phyloP scores from a whole-genome alignment of 2,329 filamentous ascomycete genomes.

The Alternaria brassicae region DNA sequence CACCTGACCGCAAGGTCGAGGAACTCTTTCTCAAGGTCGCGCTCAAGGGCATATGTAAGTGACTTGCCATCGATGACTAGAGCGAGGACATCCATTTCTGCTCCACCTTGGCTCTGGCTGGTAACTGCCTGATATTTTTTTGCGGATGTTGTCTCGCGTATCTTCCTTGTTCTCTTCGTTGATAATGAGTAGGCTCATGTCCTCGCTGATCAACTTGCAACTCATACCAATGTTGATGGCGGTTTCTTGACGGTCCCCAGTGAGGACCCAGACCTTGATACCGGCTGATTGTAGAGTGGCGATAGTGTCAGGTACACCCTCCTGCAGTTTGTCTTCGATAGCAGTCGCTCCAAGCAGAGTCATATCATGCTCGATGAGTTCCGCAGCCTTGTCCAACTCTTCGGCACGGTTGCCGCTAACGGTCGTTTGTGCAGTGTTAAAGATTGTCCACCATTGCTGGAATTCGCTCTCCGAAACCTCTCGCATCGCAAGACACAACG shows the following conservation, averaged over 20 bases:
- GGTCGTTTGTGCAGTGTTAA: constrained; percentile 86
- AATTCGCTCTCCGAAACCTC: constrained; percentile 91
- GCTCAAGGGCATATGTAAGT: constrained; percentile 89
- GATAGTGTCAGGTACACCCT: constrained; percentile 97
- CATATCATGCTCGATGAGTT: constrained; percentile 92
- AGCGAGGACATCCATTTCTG: constrained; percentile 85
- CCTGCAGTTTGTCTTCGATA: constrained; percentile 95
- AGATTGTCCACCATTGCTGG: constrained; percentile 84
- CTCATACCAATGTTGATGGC: constrained; percentile 99
- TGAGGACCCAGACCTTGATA: constrained; percentile 98
- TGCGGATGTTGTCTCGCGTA: constrained; percentile 87
- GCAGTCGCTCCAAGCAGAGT: constrained; percentile 92
- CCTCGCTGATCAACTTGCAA: constrained; percentile 96
- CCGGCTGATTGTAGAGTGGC: constrained; percentile 95
- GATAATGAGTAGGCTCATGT: constrained; percentile 96
- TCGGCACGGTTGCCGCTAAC: constrained; percentile 91
- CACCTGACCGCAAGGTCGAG: constrained; percentile 92
- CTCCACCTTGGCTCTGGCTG: constrained; percentile 77
- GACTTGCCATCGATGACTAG: constrained; percentile 97
- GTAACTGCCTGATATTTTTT: constrained; percentile 94
- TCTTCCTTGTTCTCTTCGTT: constrained; percentile 84
- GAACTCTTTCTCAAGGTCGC: constrained; percentile 91
- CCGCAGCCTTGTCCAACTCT: constrained; percentile 94
- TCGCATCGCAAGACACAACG: constrained; percentile 91
- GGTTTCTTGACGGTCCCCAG: constrained; percentile 96